Conservation (phyloP, 257 asterid genomes). For the Capsicum pubescens region DNA sequence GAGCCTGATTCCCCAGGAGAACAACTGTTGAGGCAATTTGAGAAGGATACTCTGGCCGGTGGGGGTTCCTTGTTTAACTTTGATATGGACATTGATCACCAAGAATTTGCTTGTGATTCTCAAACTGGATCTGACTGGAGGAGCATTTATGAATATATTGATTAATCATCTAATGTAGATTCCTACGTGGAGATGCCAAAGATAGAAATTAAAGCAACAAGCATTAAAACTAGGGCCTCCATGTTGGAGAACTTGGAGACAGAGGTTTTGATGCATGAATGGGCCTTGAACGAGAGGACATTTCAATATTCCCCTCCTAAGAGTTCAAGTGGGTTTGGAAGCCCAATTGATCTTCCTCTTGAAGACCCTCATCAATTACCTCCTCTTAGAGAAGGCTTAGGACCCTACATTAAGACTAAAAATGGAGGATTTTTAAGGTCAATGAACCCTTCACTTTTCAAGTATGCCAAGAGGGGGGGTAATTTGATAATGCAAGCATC, state of each 20-base stretch:
- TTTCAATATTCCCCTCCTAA: slow-evolving; percentile 72
- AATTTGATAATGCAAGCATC: slow-evolving; percentile 89
- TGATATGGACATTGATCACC: slow-evolving; percentile 43
- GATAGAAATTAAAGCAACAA: slow-evolving; percentile 48
- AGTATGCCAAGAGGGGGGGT: slow-evolving; percentile 68
- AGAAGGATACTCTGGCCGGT: slow-evolving; percentile 73
- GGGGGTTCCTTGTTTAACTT: slow-evolving; percentile 71
- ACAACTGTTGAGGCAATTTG: slow-evolving; percentile 77
- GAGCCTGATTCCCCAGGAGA: slow-evolving; percentile 97
- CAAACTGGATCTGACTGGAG: slow-evolving; percentile 50
- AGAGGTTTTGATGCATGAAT: slow-evolving; percentile 81
- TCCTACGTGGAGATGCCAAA: slow-evolving; percentile 44
- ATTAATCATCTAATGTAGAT: slow-evolving; percentile 39
- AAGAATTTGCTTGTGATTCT: slow-evolving; percentile 36
- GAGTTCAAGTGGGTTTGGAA: slow-evolving; percentile 59
- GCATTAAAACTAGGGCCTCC: slow-evolving; percentile 56
- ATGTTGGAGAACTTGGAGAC: slow-evolving; percentile 86
- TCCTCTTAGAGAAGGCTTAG: slow-evolving; percentile 78
- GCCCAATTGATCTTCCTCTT: slow-evolving; percentile 58
- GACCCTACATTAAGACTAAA: slow-evolving; percentile 77
- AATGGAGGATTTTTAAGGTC: slow-evolving; percentile 89
- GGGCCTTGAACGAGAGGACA: slow-evolving; percentile 77
- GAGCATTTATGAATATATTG: slow-evolving; percentile 47
- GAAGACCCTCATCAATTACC: slow-evolving; percentile 69
- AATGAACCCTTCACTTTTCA: slow-evolving; percentile 79